Percentiles rank a stretch among this genome's conserved stretches.
phyloP scores from a whole-genome alignment of 345 rosid species.

The Eucalyptus guilfoylei region DNA sequence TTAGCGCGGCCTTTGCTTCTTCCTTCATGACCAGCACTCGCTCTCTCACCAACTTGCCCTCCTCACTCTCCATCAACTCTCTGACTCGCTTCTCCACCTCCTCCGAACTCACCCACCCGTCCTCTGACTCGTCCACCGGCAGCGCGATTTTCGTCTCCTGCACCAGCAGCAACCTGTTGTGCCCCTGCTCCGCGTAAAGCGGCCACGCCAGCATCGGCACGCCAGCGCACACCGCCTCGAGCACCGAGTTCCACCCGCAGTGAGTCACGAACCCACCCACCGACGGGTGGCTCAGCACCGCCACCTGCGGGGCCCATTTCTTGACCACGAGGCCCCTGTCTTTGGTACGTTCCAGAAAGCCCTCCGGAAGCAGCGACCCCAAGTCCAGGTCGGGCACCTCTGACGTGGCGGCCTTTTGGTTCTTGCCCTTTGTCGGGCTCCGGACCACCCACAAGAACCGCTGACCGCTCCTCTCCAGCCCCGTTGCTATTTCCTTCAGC shows the following conservation, averaged over 20 bases:
- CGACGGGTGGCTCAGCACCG: slow-evolving; percentile 1
- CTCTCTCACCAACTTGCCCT: neutral
- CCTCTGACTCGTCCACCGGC: slow-evolving; percentile 22
- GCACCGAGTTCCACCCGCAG: slow-evolving; percentile 27
- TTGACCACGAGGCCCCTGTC: slow-evolving; percentile 14
- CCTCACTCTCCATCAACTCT: slow-evolving; percentile 20
- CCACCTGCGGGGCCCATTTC: slow-evolving; percentile 11
- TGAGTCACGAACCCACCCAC: slow-evolving; percentile 19
- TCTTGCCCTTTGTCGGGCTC: slow-evolving; percentile 10
- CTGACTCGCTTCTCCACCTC: slow-evolving; percentile 16
- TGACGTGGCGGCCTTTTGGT: neutral
- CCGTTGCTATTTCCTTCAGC: slow-evolving; percentile 29
- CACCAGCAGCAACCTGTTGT: slow-evolving; percentile 28
- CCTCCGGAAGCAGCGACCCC: slow-evolving; percentile 26
- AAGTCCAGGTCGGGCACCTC: slow-evolving; percentile 8
- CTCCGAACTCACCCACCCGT: slow-evolving; percentile 8
- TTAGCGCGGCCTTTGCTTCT: slow-evolving; percentile 11
- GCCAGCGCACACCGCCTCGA: slow-evolving; percentile 2
- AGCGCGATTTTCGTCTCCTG: slow-evolving; percentile 44
- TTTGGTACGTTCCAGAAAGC: slow-evolving; percentile 22
- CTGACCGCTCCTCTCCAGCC: slow-evolving; percentile 34
- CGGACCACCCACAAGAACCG: slow-evolving; percentile 53
- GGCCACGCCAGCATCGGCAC: slow-evolving; percentile 39
- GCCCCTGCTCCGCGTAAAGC: slow-evolving; percentile 41
- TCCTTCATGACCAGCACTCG: neutral